Base-by-base conservation (phyloP, 768 basidiomycete genomes). In the Tricholoma terreum region DNA sequence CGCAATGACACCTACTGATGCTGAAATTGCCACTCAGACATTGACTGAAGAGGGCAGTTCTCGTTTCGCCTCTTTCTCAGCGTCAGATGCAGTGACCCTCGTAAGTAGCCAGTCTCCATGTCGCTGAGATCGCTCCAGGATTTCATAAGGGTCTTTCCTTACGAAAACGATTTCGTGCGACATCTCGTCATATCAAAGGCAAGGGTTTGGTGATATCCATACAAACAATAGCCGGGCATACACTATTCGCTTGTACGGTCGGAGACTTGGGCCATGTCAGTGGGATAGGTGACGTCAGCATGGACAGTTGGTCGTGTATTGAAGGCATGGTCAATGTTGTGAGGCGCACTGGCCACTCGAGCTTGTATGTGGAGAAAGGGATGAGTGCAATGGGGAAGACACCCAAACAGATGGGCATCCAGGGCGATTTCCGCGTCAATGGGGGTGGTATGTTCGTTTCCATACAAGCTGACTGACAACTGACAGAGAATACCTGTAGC, bases 341-440 rank as follows among this genome's bases (percentile, higher is more conserved):
- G 46, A 82, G 80, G 63, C 79, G 89, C 58, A 92, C 90, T 15
- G 90, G 91, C 1, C 91, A 92, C 67, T 90, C 89, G 7, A 90
- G 86, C 62, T 92, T 78, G 69, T 93, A 93, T 69, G 88, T 93
- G 8, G 90, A 92, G 67, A 92, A 91, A 67, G 88, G 89, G 6
- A 90, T 90, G 84, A 83, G 81, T 49, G 90, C 90, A 3, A 87
- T 89, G 85, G 87, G 87, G 15, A 90, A 88, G 72, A 85, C 84
- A 6, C 79, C 86, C 36, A 83, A 83, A 62, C 86, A 90, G 63
- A 77, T 88, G 74, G 89, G 86, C 4, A 77, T 87, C 34, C 83
- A 86, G 55, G 79, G 77, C 14, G 86, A 90, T 54, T 76, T 80
- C 61, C 75, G 81, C 30, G 79, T 90, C 43, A 81, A 83, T 57